Conservation (phyloP, 129 eudicot species). For the Kitagawia praeruptora region DNA sequence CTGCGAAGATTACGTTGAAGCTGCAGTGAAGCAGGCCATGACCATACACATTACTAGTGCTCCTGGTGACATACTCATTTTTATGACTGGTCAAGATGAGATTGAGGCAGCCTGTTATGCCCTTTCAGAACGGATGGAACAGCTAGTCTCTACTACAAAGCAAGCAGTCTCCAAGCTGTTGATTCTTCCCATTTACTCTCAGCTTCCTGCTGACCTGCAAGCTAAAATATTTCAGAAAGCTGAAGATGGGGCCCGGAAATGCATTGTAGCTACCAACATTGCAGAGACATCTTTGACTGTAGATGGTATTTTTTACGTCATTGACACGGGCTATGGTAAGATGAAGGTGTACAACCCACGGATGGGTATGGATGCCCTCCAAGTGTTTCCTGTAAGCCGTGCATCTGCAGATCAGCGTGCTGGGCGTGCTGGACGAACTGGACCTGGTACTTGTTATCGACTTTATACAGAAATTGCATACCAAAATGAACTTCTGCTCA, state of each 20-base stretch:
- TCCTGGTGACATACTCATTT: conserved; percentile 66
- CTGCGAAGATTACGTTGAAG: conserved; percentile 73
- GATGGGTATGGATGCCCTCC: conserved; percentile 71
- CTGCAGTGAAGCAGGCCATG: conserved; percentile 68
- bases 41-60: conserved; percentile 61
- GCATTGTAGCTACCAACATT: conserved; percentile 68
- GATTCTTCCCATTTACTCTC: conserved; percentile 63
- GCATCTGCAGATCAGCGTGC: conserved; percentile 77
- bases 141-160: conserved; percentile 41
- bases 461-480: conserved; percentile 63
- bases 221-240: conserved; percentile 55
- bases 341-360: conserved; percentile 72
- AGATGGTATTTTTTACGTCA: conserved; percentile 48
- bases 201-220: conserved; percentile 63
- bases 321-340: conserved; percentile 64
- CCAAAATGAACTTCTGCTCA: conserved; percentile 54
- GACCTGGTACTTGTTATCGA: conserved; percentile 63
- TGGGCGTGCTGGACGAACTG: conserved; percentile 65
- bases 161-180: conserved; percentile 47
- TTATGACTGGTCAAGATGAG: conserved; percentile 73
- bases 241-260: conserved; percentile 62
- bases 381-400: conserved; percentile 59
- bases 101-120: conserved; percentile 59
- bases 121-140: conserved; percentile 60
- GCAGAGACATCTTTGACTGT: conserved; percentile 67